phyloP scores from a whole-genome alignment of 805 yeast genomes.

The Candida berthetii region DNA sequence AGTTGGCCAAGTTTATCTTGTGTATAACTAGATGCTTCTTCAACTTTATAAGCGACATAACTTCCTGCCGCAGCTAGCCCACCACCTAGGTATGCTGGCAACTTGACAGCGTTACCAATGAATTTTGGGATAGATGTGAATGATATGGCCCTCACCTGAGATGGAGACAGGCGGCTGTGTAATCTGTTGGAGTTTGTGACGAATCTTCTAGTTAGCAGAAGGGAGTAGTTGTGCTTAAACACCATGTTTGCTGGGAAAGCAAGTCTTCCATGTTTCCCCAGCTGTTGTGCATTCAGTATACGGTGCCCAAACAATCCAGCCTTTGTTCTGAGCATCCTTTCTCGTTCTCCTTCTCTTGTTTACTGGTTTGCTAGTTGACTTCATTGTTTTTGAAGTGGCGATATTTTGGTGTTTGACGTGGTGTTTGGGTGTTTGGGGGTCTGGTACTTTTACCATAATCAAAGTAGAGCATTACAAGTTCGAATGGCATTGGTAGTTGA shows the following conservation, averaged over 20 bases:
- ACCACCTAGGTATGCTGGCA: conserved; percentile 85
- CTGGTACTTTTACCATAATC: too few relatives aligned
- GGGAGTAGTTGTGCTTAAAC: conserved; percentile 2
- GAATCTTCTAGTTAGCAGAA: conserved; percentile 2
- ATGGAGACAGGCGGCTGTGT: background rate
- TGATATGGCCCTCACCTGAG: conserved; percentile 8
- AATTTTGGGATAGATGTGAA: conserved; percentile 41
- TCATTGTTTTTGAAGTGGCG: background rate
- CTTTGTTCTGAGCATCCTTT: background rate
- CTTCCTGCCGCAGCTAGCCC: conserved; percentile 94
- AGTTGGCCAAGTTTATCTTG: conserved; percentile 57
- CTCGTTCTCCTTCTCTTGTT: too few relatives aligned
- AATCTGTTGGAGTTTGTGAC: conserved; percentile 1
- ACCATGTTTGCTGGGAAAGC: background rate
- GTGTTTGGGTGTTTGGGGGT: background rate
- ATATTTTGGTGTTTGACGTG: background rate
- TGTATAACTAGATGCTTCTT: conserved; percentile 73
- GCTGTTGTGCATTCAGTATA: too few relatives aligned
- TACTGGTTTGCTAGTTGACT: background rate
- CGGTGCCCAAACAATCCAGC: too few relatives aligned
- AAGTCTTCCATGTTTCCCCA: too few relatives aligned
- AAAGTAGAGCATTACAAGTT: too few relatives aligned
- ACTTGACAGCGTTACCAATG: conserved; percentile 44
- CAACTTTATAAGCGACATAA: conserved; percentile 86
- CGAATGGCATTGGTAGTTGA: too few relatives aligned